Conservation (phyloP, 371 early-diverging fungal species). For the Apophysomyces trapeziformis region DNA sequence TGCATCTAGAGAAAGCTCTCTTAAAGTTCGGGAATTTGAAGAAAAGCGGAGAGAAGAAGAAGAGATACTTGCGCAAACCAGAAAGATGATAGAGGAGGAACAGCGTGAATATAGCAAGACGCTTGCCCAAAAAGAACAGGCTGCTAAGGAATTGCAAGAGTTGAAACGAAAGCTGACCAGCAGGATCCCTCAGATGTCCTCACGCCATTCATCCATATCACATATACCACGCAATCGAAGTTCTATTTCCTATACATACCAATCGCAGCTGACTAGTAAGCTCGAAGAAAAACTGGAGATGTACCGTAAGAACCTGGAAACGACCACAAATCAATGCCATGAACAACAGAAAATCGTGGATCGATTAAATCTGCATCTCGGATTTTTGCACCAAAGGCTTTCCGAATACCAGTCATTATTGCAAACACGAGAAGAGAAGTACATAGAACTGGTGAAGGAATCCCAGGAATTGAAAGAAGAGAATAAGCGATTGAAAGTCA, state of each 20-base stretch:
- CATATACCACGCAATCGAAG: not conserved
- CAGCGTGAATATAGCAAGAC: not conserved
- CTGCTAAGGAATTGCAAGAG: not conserved
- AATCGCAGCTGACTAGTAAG: not conserved
- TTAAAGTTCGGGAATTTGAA: not conserved
- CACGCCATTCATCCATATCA: not conserved
- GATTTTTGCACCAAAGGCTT: not conserved
- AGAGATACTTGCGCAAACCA: not conserved
- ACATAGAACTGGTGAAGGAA: not conserved
- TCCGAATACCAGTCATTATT: not conserved
- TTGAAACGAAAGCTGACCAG: not conserved
- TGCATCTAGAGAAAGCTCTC: not conserved
- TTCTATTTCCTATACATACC: not conserved
- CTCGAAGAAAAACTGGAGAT: not conserved
- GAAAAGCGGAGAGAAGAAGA: not conserved
- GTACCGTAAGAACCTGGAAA: not conserved
- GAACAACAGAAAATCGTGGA: not conserved
- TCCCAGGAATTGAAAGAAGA: not conserved
- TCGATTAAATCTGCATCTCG: not conserved
- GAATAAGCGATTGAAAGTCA: not conserved
- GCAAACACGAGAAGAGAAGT: not conserved
- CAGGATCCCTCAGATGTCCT: slow-evolving; percentile 1
- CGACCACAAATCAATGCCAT: not conserved
- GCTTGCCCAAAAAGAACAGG: not conserved
- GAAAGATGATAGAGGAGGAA: not conserved